phyloP scores from a whole-genome alignment of 441 rosid genomes.

The Populus tomentosa region DNA sequence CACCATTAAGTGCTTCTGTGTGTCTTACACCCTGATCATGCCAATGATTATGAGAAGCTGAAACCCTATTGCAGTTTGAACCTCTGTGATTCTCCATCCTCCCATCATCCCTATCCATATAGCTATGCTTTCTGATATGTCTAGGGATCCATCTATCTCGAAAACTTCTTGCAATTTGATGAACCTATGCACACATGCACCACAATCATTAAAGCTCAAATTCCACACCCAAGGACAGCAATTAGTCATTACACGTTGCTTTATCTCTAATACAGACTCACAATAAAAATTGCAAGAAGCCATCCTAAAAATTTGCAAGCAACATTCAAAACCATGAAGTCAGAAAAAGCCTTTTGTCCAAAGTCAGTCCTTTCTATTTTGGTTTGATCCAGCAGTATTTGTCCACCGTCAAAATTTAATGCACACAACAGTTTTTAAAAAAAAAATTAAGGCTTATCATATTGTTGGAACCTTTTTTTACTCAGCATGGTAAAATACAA shows the following conservation, averaged over 20 bases:
- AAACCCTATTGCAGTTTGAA: constrained; percentile 38
- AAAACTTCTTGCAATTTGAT: constrained; percentile 86
- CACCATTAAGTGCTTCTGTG: constrained; percentile 39
- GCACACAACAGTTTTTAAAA: neutral
- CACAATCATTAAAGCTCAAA: constrained; percentile 7
- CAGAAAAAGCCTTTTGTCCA: neutral
- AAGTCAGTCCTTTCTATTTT: neutral
- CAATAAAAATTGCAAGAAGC: neutral
- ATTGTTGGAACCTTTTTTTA: neutral
- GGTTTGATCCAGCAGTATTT: neutral
- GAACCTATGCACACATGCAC: constrained; percentile 55
- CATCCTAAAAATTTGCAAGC: neutral
- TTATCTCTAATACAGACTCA: no score
- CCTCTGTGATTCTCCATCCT: constrained; percentile 44
- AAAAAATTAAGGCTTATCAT: neutral
- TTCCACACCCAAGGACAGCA: neutral
- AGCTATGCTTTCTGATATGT: constrained; percentile 45
- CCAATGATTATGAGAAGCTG: constrained; percentile 38
- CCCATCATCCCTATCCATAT: constrained; percentile 59
- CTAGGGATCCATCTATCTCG: constrained; percentile 89
- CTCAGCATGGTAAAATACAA: neutral
- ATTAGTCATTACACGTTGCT: neutral
- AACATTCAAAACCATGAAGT: neutral
- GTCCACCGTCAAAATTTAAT: neutral
- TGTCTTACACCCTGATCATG: constrained; percentile 47